Evolutionary conservation across 2,329 filamentous ascomycete species (phyloP), one percentile per base, ranked within the genome.

Genomic region (Nigrospora osmanthi): DNA sequence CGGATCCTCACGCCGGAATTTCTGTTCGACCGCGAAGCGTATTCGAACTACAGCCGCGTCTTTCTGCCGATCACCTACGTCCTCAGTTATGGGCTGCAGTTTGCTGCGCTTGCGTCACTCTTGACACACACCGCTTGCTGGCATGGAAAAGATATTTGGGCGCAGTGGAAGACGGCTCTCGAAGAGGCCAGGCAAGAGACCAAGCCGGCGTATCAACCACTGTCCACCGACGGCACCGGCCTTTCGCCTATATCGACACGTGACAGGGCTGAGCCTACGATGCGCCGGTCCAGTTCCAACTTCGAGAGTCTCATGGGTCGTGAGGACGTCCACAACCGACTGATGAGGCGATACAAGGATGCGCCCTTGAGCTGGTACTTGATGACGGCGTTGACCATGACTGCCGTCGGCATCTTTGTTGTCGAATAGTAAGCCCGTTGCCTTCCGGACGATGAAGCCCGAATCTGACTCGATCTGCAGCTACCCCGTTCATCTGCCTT

Each of bases 61-160:
- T 95, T 90, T 52, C 67, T 94, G 10, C 87, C 89, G 1, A 89
- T 93, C 48, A 93, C 89, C 0, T 95, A 93, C 58, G 86, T 90
- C 16, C 72, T 94, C 35, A 90, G 87, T 58, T 95, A 94, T 54
- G 88, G 84, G 3, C 76, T 94, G 19, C 88, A 93, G 56, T 94
- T 95, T 60, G 89, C 89, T 12, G 86, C 85, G 1, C 70, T 95
- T 16, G 83, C 87, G 19, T 85, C 87, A 2, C 70, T 94, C 12
- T 68, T 95, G 15, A 88, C 87, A 1, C 88, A 94, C 59, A 94
- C 88, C 0, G 70, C 78, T 17, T 87, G 88, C 58, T 93, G 88
- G 87, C 87, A 94, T 56, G 88, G 89, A 13, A 79, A 76, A 52
- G 88, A 93, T 58, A 91, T 94, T 16, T 83, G 79, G 80, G 78